phyloP scores from a whole-genome alignment of 345 rosid genomes.

The Gossypium sturtianum region DNA sequence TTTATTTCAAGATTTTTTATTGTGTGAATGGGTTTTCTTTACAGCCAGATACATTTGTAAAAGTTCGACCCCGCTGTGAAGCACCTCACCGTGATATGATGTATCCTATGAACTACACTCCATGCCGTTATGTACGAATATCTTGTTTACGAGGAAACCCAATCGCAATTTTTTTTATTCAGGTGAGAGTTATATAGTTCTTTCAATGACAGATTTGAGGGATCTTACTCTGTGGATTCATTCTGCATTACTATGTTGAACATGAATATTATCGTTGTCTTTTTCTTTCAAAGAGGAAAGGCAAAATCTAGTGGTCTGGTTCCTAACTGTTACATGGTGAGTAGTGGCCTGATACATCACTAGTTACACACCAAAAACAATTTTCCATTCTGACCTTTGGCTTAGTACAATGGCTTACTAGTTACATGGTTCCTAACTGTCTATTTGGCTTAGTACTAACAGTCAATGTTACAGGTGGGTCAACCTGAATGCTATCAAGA shows the following conservation, averaged over 20 bases:
- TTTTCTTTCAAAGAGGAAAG: neutral
- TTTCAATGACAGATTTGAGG: neutral
- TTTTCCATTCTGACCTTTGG: neutral
- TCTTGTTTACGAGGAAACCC: constrained; percentile 88
- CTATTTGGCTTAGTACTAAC: no score
- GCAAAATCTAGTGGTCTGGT: neutral
- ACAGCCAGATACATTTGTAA: constrained; percentile 82
- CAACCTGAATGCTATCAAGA: no score
- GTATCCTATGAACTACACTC: constrained; percentile 71
- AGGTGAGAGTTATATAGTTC: constrained; percentile 35
- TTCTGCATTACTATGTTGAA: neutral
- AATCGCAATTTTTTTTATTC: constrained; percentile 78
- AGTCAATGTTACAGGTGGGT: no score
- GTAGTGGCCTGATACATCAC: neutral
- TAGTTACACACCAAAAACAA: neutral
- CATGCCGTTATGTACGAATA: constrained; percentile 74
- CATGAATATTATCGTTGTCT: neutral
- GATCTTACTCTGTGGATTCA: neutral
- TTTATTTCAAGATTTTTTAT: no score
- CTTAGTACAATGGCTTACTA: no score
- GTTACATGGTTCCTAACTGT: no score
- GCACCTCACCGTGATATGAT: constrained; percentile 87
- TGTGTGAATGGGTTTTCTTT: constrained; percentile 19
- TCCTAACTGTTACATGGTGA: neutral
- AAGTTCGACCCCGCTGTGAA: constrained; percentile 83